A percentile compares a stretch with the other conserved stretches of the same genome.
phyloP scores from a whole-genome alignment of 768 basidiomycete genomes.

The Rossbeevera mucosa region DNA sequence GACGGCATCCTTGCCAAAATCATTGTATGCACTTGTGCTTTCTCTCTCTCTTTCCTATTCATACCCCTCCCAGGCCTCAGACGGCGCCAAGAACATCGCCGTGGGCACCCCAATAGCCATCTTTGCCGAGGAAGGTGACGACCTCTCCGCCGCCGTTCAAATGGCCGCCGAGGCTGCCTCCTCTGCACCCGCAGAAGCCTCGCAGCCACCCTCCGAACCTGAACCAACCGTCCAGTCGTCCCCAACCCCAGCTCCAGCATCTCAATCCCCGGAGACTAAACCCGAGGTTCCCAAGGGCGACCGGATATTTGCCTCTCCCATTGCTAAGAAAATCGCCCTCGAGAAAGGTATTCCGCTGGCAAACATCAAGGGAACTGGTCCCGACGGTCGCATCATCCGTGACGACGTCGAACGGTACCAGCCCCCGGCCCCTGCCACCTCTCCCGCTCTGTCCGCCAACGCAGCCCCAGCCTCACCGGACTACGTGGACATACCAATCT shows the following conservation, averaged over 20 bases:
- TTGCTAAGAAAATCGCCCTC: constrained; percentile 95
- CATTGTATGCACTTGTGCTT: constrained; percentile 54
- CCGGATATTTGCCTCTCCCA: constrained; percentile 90
- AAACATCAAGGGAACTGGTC: constrained; percentile 90
- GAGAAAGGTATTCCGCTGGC: constrained; percentile 89
- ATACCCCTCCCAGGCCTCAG: constrained; percentile 49
- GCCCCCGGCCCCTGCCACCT: constrained; percentile 41
- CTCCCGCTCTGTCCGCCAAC: constrained; percentile 41
- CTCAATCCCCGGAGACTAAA: constrained; percentile 41
- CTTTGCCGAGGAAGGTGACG: constrained; percentile 92
- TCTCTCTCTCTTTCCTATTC: neutral
- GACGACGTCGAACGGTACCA: constrained; percentile 93
- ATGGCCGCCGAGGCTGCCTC: constrained; percentile 61
- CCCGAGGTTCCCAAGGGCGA: constrained; percentile 60
- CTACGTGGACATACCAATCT: constrained; percentile 85
- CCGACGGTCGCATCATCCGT: constrained; percentile 89
- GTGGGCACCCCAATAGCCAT: constrained; percentile 92
- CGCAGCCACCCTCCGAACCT: constrained; percentile 40
- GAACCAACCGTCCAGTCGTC: constrained; percentile 36
- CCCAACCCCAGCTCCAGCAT: constrained; percentile 32
- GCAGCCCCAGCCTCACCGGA: constrained; percentile 55
- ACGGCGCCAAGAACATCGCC: constrained; percentile 81
- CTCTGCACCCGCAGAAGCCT: constrained; percentile 31
- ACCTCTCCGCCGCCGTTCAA: constrained; percentile 75
- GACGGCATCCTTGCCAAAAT: constrained; percentile 97